A percentile compares a stretch with the other conserved stretches of the same genome.
Evolutionary conservation across 2,329 filamentous ascomycete species (phyloP).

Genomic region (Nannizziopsis barbatae): DNA sequence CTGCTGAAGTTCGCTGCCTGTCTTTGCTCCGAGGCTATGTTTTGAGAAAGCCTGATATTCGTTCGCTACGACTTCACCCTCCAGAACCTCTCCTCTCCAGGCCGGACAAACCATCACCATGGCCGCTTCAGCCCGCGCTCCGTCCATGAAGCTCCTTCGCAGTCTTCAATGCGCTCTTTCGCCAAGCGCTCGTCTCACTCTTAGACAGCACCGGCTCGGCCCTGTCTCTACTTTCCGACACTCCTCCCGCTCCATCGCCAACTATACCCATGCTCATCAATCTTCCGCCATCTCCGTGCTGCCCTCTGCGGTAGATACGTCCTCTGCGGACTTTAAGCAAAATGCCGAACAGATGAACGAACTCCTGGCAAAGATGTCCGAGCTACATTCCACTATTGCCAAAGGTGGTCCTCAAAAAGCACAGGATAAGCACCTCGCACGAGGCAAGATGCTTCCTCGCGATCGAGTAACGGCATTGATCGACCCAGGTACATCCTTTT

Average conservation of each 20-base stretch:
- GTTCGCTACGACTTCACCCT: not conserved
- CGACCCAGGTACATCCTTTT: conserved; percentile 78
- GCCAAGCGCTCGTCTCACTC: conserved; percentile 15
- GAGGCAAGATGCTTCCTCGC: conserved; percentile 88
- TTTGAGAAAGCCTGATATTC: too few relatives aligned
- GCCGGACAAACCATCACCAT: conserved; percentile 16
- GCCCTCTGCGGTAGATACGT: conserved; percentile 62
- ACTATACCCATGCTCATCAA: conserved; percentile 70
- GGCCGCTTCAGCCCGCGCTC: conserved; percentile 25
- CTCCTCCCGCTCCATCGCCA: conserved; percentile 44
- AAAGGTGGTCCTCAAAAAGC: conserved; percentile 72
- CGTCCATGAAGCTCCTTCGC: conserved; percentile 31
- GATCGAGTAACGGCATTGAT: conserved; percentile 79
- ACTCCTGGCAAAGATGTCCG: conserved; percentile 56
- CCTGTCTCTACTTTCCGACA: not conserved
- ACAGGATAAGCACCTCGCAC: conserved; percentile 70
- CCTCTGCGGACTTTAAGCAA: conserved; percentile 66
- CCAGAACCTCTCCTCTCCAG: conserved; percentile 8
- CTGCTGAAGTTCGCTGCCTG: too few relatives aligned
- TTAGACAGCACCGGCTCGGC: conserved; percentile 4
- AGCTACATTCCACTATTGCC: conserved; percentile 59
- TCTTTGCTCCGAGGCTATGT: too few relatives aligned
- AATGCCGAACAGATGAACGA: conserved; percentile 69
- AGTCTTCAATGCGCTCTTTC: conserved; percentile 25
- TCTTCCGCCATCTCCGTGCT: conserved; percentile 72